Conservation (phyloP, 164 flowering plant species). For the Tinospora cordifolia region DNA sequence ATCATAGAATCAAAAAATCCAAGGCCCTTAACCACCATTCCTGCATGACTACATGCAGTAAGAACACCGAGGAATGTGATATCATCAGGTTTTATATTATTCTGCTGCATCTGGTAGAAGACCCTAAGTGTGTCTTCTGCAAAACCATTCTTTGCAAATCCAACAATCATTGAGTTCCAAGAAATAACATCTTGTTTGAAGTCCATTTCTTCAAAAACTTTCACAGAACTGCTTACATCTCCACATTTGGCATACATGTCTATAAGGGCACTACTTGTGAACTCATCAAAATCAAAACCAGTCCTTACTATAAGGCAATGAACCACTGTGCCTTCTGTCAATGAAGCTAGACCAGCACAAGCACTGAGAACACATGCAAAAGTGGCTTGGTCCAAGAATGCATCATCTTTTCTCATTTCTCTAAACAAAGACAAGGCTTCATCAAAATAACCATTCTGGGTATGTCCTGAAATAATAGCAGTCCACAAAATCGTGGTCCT, state of each 20-base stretch:
- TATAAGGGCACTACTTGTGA: slow-evolving; percentile 59
- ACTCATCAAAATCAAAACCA: slow-evolving; percentile 54
- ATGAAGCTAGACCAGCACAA: slow-evolving; percentile 54
- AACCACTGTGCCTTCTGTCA: slow-evolving; percentile 49
- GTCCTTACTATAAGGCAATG: slow-evolving; percentile 58
- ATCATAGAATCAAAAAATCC: slow-evolving; percentile 51
- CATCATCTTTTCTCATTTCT: slow-evolving; percentile 50
- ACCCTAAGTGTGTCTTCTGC: slow-evolving; percentile 55
- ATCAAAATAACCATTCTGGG: slow-evolving; percentile 45
- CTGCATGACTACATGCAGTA: slow-evolving; percentile 84
- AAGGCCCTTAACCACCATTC: slow-evolving; percentile 61
- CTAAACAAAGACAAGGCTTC: slow-evolving; percentile 50
- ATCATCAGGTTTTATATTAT: slow-evolving; percentile 52
- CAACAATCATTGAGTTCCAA: slow-evolving; percentile 90
- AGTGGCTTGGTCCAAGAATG: slow-evolving; percentile 74
- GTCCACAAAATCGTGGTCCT: slow-evolving; percentile 69
- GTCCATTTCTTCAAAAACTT: slow-evolving; percentile 57
- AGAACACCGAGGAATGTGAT: slow-evolving; percentile 82
- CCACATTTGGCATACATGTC: slow-evolving; percentile 98
- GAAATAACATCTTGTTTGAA: slow-evolving; percentile 49
- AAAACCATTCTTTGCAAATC: slow-evolving; percentile 79
- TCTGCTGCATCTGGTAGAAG: slow-evolving; percentile 49
- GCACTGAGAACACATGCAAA: slow-evolving; percentile 68
- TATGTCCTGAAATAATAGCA: slow-evolving; percentile 63
- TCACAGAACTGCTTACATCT: slow-evolving; percentile 49